phyloP scores from a whole-genome alignment of 768 basidiomycete species.

The Podaxis sp. region DNA sequence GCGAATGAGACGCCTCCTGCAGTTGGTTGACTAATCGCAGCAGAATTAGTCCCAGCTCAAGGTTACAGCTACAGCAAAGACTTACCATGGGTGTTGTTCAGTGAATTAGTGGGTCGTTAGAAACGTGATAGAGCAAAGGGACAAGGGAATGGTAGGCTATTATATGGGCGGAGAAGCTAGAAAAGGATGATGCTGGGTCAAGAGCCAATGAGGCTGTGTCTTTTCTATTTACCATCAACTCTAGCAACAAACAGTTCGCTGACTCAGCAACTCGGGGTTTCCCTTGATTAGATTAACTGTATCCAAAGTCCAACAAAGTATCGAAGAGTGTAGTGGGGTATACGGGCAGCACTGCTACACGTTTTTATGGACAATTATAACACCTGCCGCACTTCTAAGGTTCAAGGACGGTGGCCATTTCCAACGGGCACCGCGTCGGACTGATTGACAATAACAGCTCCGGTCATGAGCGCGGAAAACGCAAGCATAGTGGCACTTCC shows the following conservation, averaged over 20 bases:
- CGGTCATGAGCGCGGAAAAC: constrained; percentile 57
- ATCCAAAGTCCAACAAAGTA: not conserved
- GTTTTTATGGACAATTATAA: not conserved
- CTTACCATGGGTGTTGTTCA: not conserved
- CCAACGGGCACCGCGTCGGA: constrained; percentile 6
- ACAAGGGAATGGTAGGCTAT: not conserved
- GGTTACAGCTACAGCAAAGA: not conserved
- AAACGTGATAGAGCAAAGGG: not conserved
- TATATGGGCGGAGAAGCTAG: constrained; percentile 2
- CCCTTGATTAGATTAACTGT: not conserved
- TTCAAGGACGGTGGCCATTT: not conserved
- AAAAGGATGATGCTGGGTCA: constrained; percentile 8
- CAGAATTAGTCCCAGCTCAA: not conserved
- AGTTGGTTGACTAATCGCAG: constrained; percentile 75
- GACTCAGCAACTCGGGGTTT: constrained; percentile 7
- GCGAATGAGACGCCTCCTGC: constrained; percentile 91
- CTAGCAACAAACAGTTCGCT: not conserved
- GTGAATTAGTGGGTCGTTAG: constrained; percentile 1
- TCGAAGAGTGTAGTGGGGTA: not conserved
- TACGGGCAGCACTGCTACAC: not conserved
- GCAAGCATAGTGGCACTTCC: constrained; percentile 54
- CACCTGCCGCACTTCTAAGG: not conserved
- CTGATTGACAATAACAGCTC: constrained; percentile 37
- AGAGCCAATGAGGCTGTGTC: constrained; percentile 2
- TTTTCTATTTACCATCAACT: constrained; percentile 4